Base-by-base conservation (phyloP, 2,329 filamentous ascomycete genomes). In the Rutstroemia sp. region DNA sequence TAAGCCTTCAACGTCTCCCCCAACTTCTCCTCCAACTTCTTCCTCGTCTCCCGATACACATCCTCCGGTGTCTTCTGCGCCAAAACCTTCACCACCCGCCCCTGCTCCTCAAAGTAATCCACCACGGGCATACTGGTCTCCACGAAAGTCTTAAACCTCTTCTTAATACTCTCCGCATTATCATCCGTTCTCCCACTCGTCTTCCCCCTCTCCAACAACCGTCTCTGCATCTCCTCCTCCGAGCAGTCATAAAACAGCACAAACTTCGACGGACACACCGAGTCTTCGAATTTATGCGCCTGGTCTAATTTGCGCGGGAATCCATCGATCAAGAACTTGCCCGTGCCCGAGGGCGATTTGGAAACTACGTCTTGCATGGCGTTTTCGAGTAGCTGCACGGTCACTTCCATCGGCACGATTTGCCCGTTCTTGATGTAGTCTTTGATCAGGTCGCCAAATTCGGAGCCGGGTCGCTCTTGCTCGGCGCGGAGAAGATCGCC, bases 351-450 rank as follows among this genome's bases (percentile, higher is more conserved):
- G 53, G 61, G 65, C 61, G 75, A 72, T 56, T 78, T 73, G 56
- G 77, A 69, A 52, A 96, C 82, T 12, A 81, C 78, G 8, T 80
- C 83, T 56, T 78, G 79, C 89, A 99, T 97, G 57, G 92, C 90
- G 73, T 96, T 95, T 75, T 96, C 92, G 45, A 99, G 81, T 38
- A 99, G 76, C 67, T 92, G 87, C 58, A 99, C 87, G 5, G 94
- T 99, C 51, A 97, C 91, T 73, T 97, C 92, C 89, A 96, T 95
- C n/a, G 94, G 94, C 61, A 99, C 94, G 72, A 99, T 99, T 65
- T 84, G 84, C 58, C 94, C 94, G 71, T 99, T 87, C 69, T 87
- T 89, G 78, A 99, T 99, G 76, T 94, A 92, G 65, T 87, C 81
- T 71, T 87, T 87, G 80, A 99, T 99, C 75, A 97, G 80, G 63